These are phyloP conservation scores for Nitzschia putrida DNA, from an alignment of 108 stramenopile species.

Conservation along the genomic window DNA sequence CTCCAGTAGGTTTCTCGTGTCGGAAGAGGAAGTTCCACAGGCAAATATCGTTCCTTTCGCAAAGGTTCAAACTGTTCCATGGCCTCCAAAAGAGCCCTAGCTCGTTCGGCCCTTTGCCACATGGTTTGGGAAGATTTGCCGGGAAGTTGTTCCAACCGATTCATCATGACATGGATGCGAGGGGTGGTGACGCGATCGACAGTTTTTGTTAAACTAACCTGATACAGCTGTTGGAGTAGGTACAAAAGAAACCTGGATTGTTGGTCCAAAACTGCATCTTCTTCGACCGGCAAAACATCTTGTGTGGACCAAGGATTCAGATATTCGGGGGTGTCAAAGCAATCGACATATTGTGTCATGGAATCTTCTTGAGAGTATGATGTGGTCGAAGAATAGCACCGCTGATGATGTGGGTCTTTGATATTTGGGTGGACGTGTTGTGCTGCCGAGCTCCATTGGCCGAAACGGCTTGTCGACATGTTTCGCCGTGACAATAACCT, in stretches of 20 bases:
- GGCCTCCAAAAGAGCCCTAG: constrained; percentile 18
- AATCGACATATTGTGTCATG: background rate
- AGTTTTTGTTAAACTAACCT: constrained; percentile 27
- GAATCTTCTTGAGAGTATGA: too few relatives aligned
- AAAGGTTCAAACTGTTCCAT: constrained; percentile 27
- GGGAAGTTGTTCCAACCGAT: constrained; percentile 13
- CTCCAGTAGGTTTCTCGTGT: constrained; percentile 29
- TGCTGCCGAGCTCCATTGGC: too few relatives aligned
- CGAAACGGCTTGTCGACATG: too few relatives aligned
- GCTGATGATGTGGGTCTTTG: too few relatives aligned
- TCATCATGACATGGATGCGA: constrained; percentile 18
- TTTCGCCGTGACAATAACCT: too few relatives aligned
- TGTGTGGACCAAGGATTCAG: constrained; percentile 15
- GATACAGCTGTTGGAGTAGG: constrained; percentile 21
- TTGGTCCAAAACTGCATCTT: constrained; percentile 10
- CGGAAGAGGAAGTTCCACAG: constrained; percentile 20
- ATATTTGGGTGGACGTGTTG: too few relatives aligned
- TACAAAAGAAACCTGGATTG: constrained; percentile 27
- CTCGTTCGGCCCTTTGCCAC: constrained; percentile 39
- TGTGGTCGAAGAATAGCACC: too few relatives aligned
- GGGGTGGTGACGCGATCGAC: constrained; percentile 33
- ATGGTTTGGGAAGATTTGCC: constrained; percentile 8
- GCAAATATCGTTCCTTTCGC: background rate
- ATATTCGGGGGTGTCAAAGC: constrained; percentile 13
- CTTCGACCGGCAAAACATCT: constrained; percentile 17